Evolutionary conservation across 2,329 filamentous ascomycete genomes (phyloP).

Genomic region (Apiospora kogelbergensis): DNA sequence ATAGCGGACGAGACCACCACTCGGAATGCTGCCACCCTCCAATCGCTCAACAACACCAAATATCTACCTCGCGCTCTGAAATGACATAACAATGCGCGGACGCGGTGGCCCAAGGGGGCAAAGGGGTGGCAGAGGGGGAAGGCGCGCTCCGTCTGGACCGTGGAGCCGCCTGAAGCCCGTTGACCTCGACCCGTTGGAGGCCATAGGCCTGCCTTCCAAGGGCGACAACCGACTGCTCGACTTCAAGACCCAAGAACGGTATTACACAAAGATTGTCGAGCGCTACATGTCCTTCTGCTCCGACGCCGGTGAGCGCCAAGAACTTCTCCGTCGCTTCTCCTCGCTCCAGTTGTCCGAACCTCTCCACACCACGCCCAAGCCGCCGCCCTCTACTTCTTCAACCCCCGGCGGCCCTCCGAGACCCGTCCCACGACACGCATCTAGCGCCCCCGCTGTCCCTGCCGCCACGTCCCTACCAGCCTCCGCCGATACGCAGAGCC

Average conservation of each 20-base stretch:
- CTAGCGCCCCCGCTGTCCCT: conserved; percentile 17
- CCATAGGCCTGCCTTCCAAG: conserved; percentile 84
- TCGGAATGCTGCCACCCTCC: background rate
- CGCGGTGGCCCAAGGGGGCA: conserved; percentile 25
- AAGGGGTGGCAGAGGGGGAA: conserved; percentile 17
- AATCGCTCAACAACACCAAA: background rate
- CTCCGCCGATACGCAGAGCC: conserved; percentile 54
- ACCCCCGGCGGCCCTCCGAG: conserved; percentile 15
- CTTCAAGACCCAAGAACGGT: conserved; percentile 76
- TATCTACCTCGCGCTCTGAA: conserved; percentile 19
- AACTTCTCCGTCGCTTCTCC: conserved; percentile 74
- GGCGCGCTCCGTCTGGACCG: conserved; percentile 48
- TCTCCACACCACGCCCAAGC: conserved; percentile 15
- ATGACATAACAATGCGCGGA: conserved; percentile 34
- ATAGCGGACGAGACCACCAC: background rate
- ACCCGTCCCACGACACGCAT: conserved; percentile 14
- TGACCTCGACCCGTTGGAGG: conserved; percentile 74
- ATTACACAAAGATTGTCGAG: conserved; percentile 84
- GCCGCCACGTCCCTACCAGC: conserved; percentile 17
- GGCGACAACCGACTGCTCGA: conserved; percentile 80
- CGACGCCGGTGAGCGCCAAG: conserved; percentile 66
- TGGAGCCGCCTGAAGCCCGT: conserved; percentile 75
- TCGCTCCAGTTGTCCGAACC: conserved; percentile 50
- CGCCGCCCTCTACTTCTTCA: conserved; percentile 2
- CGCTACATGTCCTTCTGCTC: conserved; percentile 90